Evolutionary conservation across 2,329 filamentous ascomycete species (phyloP).

Genomic region (Fusarium agapanthi): DNA sequence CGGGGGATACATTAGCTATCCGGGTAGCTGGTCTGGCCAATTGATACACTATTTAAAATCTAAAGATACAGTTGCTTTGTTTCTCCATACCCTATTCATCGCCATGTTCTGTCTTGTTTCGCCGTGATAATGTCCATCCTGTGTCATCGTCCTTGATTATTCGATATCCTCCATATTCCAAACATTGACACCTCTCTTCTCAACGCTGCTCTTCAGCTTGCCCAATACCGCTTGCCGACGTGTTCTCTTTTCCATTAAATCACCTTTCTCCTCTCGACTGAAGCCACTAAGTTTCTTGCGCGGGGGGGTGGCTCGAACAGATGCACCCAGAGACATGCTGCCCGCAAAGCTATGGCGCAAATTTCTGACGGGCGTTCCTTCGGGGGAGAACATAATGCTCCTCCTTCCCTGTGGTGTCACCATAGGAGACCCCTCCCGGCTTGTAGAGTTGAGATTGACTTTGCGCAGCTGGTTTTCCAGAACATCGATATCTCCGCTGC

Average conservation of each 20-base stretch:
- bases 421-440: conserved; percentile 55
- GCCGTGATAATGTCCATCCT: background rate
- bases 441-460: conserved; percentile 62
- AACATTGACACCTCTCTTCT: conserved; percentile 60
- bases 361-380: conserved; percentile 52
- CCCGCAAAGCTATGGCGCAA: conserved; percentile 52
- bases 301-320: conserved; percentile 56
- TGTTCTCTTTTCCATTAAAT: conserved; percentile 63
- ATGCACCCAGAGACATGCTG: conserved; percentile 53
- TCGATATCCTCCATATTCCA: conserved; percentile 60
- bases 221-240: conserved; percentile 61
- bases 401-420: conserved; percentile 50
- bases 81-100: conserved; percentile 27
- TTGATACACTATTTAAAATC: conserved; percentile 43
- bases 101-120: conserved; percentile 9
- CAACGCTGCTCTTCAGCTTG: conserved; percentile 60
- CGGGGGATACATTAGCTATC: conserved; percentile 18
- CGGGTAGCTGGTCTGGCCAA: conserved; percentile 16
- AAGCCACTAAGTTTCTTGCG: conserved; percentile 71
- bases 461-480: conserved; percentile 87
- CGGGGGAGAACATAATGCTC: conserved; percentile 55
- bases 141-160: conserved; percentile 41
- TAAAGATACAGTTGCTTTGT: conserved; percentile 41
- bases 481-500: conserved; percentile 89
- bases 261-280: conserved; percentile 65